Percentiles rank a stretch among this genome's conserved stretches.
These are phyloP conservation scores for Ophiostoma sp. DNA, from an alignment of 2,329 filamentous ascomycete genomes.

Conservation along the genomic window DNA sequence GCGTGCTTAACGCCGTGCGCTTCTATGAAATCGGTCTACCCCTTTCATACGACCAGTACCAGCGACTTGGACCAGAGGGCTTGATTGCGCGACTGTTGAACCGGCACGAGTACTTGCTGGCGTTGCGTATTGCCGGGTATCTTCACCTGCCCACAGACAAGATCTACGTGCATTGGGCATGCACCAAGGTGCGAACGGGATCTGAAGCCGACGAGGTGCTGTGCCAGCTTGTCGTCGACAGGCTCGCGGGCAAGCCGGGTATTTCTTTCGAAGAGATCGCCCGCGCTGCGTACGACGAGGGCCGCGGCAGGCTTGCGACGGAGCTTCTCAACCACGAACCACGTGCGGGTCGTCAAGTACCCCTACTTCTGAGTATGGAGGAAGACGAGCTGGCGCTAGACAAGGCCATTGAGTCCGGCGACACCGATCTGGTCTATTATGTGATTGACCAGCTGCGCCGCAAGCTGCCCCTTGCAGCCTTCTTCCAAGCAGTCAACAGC, in stretches of 20 bases:
- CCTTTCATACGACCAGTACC: slow-evolving; percentile 88
- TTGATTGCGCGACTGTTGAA: slow-evolving; percentile 82
- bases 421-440: slow-evolving; percentile 86
- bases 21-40: slow-evolving; percentile 89
- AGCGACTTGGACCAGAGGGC: slow-evolving; percentile 80
- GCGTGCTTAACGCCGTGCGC: slow-evolving; percentile 86
- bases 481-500: slow-evolving; percentile 86
- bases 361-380: slow-evolving; percentile 86
- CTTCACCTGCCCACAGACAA: slow-evolving; percentile 77
- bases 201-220: slow-evolving; percentile 82
- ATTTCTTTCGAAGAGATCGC: slow-evolving; percentile 96
- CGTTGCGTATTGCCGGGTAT: slow-evolving; percentile 81
- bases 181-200: slow-evolving; percentile 82
- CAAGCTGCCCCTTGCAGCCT: slow-evolving; percentile 81
- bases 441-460: slow-evolving; percentile 84
- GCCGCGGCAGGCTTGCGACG: slow-evolving; percentile 79
- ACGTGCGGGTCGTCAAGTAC: slow-evolving; percentile 90
- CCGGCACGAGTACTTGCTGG: slow-evolving; percentile 84
- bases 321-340: slow-evolving; percentile 90
- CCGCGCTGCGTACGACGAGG: slow-evolving; percentile 88
- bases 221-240: slow-evolving; percentile 78
- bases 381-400: slow-evolving; percentile 92
- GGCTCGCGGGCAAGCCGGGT: slow-evolving; percentile 78
- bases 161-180: slow-evolving; percentile 96
- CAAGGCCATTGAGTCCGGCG: slow-evolving; percentile 92